Evolutionary conservation across 345 rosid genomes (phyloP), one percentile per base, ranked within the genome.

Genomic region (Crucihimalaya himalaica): DNA sequence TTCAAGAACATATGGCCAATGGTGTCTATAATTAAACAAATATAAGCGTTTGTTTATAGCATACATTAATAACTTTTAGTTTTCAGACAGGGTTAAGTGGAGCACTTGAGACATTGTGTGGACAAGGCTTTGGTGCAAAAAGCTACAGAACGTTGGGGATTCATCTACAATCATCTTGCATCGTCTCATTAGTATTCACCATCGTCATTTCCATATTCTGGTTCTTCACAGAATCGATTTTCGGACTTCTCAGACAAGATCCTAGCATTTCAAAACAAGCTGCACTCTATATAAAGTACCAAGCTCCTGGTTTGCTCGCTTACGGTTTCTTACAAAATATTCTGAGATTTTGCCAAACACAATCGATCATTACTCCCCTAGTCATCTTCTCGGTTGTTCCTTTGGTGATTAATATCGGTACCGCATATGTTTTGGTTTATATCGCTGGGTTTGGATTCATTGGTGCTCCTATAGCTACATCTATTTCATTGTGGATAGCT

Each of bases 31-130:
- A 23, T 23, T 27, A 27, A 3, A 27, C 28, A 16, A 23, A 2
- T 19, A 69, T 8, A 4, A n/a, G 14, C 34, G 15, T 21, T 43
- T 53, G 25, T 27, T 19, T 31, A 29, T 70, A 28, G 16, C 40
- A 23, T 12, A 8, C 6, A 53, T 47, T 40, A 20, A 39, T 60
- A 31, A 71, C 10, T 43, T 47, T 13, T 42, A n/a, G 4, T 27
- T 50, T 46, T 39, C 50, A 91, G 98, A 53, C 46, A 35, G 96
- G 97, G 7, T 71, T 86, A 70, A 90, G 96, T 80, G 97, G 96
- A 64, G 86, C 91, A 51, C 80, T 93, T 6, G 98, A 93, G 74
- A 93, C 97, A 20, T 82, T 93, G 0, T 93, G 98, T 75, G 97
- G 98, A 4, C 98, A 91, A 86, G 94, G 81, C 12, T 93, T 82